Base-by-base conservation (phyloP, 805 yeast species). In the Vanderwaltozyma yarrowii region DNA sequence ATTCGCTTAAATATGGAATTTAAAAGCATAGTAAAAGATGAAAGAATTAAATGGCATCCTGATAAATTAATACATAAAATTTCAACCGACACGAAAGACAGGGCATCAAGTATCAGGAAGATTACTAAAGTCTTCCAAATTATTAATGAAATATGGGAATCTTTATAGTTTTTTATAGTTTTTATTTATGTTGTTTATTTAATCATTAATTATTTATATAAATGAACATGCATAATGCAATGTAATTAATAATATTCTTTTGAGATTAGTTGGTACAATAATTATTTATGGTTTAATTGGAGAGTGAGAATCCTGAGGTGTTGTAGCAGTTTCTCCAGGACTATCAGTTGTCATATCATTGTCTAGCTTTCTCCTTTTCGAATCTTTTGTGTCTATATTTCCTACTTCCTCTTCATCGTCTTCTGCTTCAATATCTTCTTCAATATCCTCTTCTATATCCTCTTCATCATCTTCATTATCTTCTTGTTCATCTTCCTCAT, bases 11-110 rank as follows among this genome's bases (percentile, higher is more conserved):
- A 37, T 5, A 4, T 15, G 10, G 36, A 40, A 5, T 16, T 36
- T 20, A 17, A 35, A 27, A 39, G 46, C 5, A 43, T 58, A 9
- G 41, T 65, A 18, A 74, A 69, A 41, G 46, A 41, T 21, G 86
- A 79, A 46, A 53, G 86, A 38, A 54, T 78, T 5, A 57, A 73
- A 43, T 79, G 86, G 86, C 87, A 79, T 52, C 87, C 87, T 1
- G 87, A 79, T 50, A 71, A 69, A 48, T 27, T 39, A 12, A 9
- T 32, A 32, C 26, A 29, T 41, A 41, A 10, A 7, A 12, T 25
- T 23, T 30, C 23, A 5, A 5, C n/a, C 4, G 12, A 28, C 2
- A 16, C 17, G 2, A 14, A 20, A n/a, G 20, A 2, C 16, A 4
- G 10, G 27, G 32, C 26, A n/a, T 9, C 17, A 5, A 9, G 13